A percentile compares a stretch with the other conserved stretches of the same genome.
These are phyloP conservation scores for Marasmius tenuissimus DNA, from an alignment of 1,284 basidiomycete genomes.

Conservation along the genomic window DNA sequence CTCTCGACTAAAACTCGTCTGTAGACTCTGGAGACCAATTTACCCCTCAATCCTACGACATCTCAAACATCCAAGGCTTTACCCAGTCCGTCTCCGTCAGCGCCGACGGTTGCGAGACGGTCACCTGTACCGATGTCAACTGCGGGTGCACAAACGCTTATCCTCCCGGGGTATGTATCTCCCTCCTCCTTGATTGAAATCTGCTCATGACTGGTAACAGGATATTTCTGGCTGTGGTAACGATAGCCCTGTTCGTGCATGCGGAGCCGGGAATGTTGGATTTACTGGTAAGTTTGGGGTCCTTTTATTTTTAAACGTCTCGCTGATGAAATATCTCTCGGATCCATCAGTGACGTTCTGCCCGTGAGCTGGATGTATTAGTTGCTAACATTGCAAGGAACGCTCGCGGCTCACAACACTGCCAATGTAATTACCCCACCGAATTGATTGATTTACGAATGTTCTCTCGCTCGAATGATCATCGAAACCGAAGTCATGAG, in stretches of 20 bases:
- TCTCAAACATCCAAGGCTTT: conserved; percentile 43
- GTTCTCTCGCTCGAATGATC: too few species aligned
- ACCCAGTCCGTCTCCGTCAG: conserved; percentile 36
- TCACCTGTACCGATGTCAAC: conserved; percentile 35
- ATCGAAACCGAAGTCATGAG: too few species aligned
- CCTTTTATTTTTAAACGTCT: not conserved
- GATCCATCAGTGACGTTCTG: too few species aligned
- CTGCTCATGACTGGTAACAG: not conserved
- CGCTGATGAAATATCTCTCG: too few species aligned
- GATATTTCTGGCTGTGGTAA: conserved; percentile 7
- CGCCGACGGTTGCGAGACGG: conserved; percentile 36
- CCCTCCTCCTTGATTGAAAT: too few species aligned
- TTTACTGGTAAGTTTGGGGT: conserved; percentile 3
- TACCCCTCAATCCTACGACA: conserved; percentile 39
- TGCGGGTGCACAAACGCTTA: conserved; percentile 38
- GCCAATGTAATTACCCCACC: too few species aligned
- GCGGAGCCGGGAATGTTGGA: conserved; percentile 10
- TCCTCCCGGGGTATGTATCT: conserved; percentile 35
- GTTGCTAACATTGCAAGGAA: too few species aligned
- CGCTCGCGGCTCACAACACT: too few species aligned
- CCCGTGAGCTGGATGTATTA: too few species aligned
- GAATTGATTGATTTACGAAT: too few species aligned
- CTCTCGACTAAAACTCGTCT: too few species aligned
- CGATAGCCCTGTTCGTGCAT: conserved; percentile 14
- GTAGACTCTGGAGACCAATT: too few species aligned